Evolutionary conservation across 495 filamentous ascomycete genomes (phyloP).

Genomic region (Achaetomiella virescens): DNA sequence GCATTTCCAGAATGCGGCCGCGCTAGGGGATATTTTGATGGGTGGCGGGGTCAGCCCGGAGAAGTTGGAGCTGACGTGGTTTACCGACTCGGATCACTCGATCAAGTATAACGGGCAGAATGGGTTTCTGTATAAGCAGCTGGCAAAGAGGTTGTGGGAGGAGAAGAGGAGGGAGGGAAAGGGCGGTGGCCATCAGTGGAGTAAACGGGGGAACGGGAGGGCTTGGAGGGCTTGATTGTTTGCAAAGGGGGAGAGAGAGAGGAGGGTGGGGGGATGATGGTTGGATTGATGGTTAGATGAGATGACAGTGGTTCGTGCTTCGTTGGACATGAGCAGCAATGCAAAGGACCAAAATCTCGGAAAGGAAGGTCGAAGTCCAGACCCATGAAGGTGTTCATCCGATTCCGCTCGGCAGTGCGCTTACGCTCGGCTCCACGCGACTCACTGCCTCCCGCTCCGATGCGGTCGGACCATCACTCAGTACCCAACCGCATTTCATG

Average conservation of each 20-base stretch:
- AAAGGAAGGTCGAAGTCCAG: too few species aligned
- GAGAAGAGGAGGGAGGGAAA: conserved; percentile 20
- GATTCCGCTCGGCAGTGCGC: too few species aligned
- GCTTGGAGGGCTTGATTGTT: neutral
- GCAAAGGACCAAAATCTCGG: too few species aligned
- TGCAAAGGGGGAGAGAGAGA: too few species aligned
- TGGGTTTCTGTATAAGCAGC: conserved; percentile 45
- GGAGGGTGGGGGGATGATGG: too few species aligned
- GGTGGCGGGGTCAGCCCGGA: conserved; percentile 43
- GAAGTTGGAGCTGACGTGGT: conserved; percentile 46
- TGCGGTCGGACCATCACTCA: too few species aligned
- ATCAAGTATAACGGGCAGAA: conserved; percentile 43
- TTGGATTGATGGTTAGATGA: neutral
- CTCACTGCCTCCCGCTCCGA: too few species aligned
- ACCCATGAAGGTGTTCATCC: too few species aligned
- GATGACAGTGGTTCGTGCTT: neutral
- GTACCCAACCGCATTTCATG: too few species aligned
- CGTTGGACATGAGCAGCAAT: neutral
- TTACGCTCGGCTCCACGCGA: too few species aligned
- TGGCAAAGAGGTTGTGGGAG: conserved; percentile 34
- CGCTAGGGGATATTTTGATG: conserved; percentile 46
- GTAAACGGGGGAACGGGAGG: neutral
- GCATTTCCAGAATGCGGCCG: conserved; percentile 53
- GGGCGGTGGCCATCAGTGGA: conserved; percentile 21
- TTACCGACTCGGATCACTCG: conserved; percentile 50